Evolutionary conservation across 2,329 filamentous ascomycete species (phyloP), one percentile per base, ranked within the genome.

Genomic region (Elsinoe fawcettii): DNA sequence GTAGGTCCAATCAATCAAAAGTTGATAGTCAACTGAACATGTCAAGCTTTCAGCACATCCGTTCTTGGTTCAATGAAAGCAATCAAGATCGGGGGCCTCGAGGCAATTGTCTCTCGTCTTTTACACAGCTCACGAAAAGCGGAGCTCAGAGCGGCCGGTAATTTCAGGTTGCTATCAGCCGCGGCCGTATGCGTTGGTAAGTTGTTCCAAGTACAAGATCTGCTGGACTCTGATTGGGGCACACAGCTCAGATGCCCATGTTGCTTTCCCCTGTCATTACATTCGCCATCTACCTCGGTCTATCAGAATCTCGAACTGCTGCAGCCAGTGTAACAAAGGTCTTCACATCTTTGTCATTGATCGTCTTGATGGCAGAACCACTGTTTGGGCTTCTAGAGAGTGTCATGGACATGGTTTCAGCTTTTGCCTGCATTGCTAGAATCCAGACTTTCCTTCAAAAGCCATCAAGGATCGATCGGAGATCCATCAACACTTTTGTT

Each of bases 11-110:
- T 7, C 18, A 16, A 22, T 22, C 8, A n/a, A 5, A 16, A 9
- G 7, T 5, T 6, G 5, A 12, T 32, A 3, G 5, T 9, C 8
- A 7, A 22, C 39, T 44, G 16, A n/a, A 44, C 18, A 2, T 37
- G 12, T n/a, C 5, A 16, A 59, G 57, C 43, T 8, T 56, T 65
- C 3, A 66, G 63, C 5, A 61, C 58, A 14, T 58, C 63, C 2
- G 47, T 59, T 25, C 56, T 61, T 30, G 59, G 59, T 14, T 43
- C 59, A 5, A 61, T 61, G 41, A 61, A 61, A 30, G 25, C 56
- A 20, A 56, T 60, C 36, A 60, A 60, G 32, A 55, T 60, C 12
- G 47, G 43, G 20, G 59, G 59, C 9, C 23, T 61, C 27, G 51
- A 39, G 14, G 30, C 23, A 5, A 27, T 37, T 5, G 57, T 56